Evolutionary conservation across 169 alveolate species (phyloP).

Genomic region (Plasmodium knowlesi): DNA sequence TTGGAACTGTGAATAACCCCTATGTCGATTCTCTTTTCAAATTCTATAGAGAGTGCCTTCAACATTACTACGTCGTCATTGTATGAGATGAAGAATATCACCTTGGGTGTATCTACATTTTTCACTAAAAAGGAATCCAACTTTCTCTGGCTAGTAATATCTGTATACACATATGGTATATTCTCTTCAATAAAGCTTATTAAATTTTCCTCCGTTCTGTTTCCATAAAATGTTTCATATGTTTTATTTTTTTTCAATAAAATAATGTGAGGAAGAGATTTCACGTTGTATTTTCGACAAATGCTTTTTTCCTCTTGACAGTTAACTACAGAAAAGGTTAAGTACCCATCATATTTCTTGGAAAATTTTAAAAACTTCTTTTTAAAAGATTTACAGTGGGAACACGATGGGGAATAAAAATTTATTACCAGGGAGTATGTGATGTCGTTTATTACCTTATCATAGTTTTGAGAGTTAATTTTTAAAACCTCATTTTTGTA

Average conservation of each 20-base stretch:
- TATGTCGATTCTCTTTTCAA: conserved; percentile 75
- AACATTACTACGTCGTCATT: conserved; percentile 76
- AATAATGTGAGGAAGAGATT: conserved; percentile 79
- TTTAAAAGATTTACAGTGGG: conserved; percentile 81
- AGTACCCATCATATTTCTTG: conserved; percentile 81
- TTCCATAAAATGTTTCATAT: conserved; percentile 71
- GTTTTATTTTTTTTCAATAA: conserved; percentile 65
- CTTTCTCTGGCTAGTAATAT: conserved; percentile 22
- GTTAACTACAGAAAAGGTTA: conserved; percentile 79
- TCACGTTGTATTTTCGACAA: conserved; percentile 71
- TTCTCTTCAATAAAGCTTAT: conserved; percentile 60
- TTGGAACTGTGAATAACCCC: conserved; percentile 79
- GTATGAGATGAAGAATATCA: conserved; percentile 77
- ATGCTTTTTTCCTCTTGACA: conserved; percentile 76
- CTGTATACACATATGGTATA: conserved; percentile 57
- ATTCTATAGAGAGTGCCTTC: conserved; percentile 79
- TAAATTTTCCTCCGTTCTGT: conserved; percentile 58
- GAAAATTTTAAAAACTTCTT: conserved; percentile 75
- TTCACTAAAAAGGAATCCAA: conserved; percentile 58
- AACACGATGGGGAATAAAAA: conserved; percentile 85
- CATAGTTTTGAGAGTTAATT: conserved; percentile 60
- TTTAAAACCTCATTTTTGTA: conserved; percentile 81
- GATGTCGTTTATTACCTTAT: conserved; percentile 46
- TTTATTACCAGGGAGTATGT: conserved; percentile 78
- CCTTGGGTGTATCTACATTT: conserved; percentile 72